phyloP scores from a whole-genome alignment of 2,329 filamentous ascomycete species.

The Hortaea werneckii region DNA sequence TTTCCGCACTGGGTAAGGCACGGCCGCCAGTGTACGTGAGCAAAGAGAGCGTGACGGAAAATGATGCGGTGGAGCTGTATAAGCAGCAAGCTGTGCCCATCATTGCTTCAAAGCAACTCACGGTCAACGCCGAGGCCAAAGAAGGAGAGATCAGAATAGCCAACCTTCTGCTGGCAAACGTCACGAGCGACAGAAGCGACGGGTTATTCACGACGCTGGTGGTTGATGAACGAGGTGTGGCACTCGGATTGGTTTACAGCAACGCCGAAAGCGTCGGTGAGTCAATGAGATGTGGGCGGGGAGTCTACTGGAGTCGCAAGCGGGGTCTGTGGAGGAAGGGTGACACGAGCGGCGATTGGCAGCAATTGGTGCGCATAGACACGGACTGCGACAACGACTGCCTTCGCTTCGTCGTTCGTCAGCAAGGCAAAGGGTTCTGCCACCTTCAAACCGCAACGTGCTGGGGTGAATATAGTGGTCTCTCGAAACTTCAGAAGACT shows the following conservation, averaged over 20 bases:
- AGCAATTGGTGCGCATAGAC: conserved; percentile 74
- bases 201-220: conserved; percentile 83
- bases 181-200: conserved; percentile 72
- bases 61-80: conserved; percentile 32
- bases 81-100: conserved; percentile 54
- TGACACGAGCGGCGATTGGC: conserved; percentile 84
- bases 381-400: conserved; percentile 93
- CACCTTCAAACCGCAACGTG: conserved; percentile 87
- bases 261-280: conserved; percentile 82
- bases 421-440: conserved; percentile 83
- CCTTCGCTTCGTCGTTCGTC: conserved; percentile 77
- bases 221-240: conserved; percentile 73
- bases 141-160: conserved; percentile 53
- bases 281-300: conserved; percentile 67
- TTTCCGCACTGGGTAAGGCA: conserved; percentile 40
- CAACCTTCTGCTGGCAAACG: conserved; percentile 62
- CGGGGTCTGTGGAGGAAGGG: conserved; percentile 95
- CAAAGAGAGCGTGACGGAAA: conserved; percentile 31
- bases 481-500: conserved; percentile 79
- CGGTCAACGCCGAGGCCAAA: conserved; percentile 51
- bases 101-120: conserved; percentile 60
- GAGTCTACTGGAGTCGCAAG: conserved; percentile 94
- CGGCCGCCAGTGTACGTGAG: conserved; percentile 43
- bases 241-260: conserved; percentile 87
- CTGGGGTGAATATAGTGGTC: conserved; percentile 74